Evolutionary conservation across 78 protist genomes (phyloP).

Genomic region (Chrysochromulina tobinii): DNA sequence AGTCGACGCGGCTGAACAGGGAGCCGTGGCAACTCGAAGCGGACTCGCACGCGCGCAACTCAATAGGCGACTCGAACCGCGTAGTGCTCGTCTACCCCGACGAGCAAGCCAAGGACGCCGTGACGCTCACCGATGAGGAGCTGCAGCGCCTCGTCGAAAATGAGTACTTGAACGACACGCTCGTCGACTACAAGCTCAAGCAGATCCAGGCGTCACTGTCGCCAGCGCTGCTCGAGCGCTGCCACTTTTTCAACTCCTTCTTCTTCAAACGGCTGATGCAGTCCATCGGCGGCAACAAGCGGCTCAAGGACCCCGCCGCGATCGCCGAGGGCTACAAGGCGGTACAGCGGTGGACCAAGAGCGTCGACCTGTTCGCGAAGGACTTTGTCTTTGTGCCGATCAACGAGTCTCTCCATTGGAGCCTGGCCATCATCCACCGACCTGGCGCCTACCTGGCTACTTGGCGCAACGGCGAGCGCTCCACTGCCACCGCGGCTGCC

Average conservation of each 20-base stretch:
- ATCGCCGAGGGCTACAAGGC: background rate
- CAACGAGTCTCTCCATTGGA: constrained; percentile 16
- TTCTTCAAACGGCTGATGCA: background rate
- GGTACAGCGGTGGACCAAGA: background rate
- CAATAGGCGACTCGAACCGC: no score
- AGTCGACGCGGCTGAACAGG: no score
- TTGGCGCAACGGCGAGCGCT: no score
- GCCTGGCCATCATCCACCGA: background rate
- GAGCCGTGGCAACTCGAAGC: no score
- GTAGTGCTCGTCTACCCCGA: no score
- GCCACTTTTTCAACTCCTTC: constrained; percentile 14
- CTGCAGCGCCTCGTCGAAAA: no score
- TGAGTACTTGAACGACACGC: constrained; percentile 3
- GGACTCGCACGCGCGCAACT: no score
- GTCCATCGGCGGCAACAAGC: no score
- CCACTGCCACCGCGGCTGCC: no score
- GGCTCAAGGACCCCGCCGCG: background rate
- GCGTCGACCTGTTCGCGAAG: background rate
- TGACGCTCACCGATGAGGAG: no score
- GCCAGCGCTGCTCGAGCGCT: background rate
- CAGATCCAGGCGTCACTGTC: background rate
- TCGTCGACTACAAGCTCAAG: background rate
- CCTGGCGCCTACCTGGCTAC: no score
- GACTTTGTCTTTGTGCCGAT: constrained; percentile 7
- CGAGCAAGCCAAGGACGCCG: no score